phyloP scores from a whole-genome alignment of 352 stramenopile genomes.

The Phytopythium aichiense region DNA sequence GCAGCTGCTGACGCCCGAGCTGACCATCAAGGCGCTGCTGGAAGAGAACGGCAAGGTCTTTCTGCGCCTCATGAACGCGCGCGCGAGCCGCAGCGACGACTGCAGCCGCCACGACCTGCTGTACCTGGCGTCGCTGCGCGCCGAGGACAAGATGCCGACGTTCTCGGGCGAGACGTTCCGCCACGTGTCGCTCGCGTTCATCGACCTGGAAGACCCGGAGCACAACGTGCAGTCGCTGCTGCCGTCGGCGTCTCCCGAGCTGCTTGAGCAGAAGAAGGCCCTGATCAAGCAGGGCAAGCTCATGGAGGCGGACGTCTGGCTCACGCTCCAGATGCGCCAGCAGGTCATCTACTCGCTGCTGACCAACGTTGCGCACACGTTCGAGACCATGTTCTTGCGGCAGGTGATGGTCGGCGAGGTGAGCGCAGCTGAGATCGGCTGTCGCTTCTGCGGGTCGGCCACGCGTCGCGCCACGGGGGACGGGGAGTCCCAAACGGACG shows the following conservation, averaged over 20 bases:
- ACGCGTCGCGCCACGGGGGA: constrained; percentile 16
- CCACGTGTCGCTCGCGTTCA: constrained; percentile 71
- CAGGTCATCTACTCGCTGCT: constrained; percentile 77
- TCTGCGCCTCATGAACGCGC: constrained; percentile 71
- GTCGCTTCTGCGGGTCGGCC: constrained; percentile 57
- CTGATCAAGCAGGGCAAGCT: constrained; percentile 70
- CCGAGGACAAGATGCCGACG: constrained; percentile 67
- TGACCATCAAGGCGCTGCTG: constrained; percentile 67
- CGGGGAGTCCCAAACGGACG: constrained; percentile 1
- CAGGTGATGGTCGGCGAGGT: constrained; percentile 69
- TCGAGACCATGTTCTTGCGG: constrained; percentile 78
- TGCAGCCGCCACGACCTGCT: constrained; percentile 73
- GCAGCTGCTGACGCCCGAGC: constrained; percentile 68
- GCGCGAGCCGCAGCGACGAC: constrained; percentile 59
- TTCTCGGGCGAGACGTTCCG: constrained; percentile 84
- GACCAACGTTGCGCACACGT: constrained; percentile 80
- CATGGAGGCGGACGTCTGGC: constrained; percentile 81
- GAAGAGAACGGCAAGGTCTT: constrained; percentile 80
- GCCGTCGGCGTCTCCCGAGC: constrained; percentile 46
- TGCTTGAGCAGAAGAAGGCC: constrained; percentile 57
- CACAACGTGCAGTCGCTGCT: constrained; percentile 77
- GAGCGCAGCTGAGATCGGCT: constrained; percentile 54
- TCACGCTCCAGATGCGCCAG: constrained; percentile 84
- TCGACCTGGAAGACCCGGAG: constrained; percentile 66
- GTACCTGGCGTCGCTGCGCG: constrained; percentile 60